Conservation (phyloP, 345 rosid species). For the Linum lewisii region DNA sequence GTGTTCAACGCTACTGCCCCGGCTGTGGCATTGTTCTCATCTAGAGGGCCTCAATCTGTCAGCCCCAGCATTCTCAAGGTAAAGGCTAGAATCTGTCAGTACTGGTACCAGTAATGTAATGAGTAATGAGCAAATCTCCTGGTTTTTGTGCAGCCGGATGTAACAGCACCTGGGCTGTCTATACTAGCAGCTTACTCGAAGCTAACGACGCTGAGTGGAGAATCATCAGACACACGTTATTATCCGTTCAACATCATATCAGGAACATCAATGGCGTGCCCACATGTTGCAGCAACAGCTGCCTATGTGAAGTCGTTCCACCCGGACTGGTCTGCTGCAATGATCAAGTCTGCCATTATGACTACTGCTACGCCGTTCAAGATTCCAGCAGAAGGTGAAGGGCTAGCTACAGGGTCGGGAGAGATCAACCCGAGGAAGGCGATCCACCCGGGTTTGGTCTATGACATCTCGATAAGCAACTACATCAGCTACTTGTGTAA, state of each 20-base stretch:
- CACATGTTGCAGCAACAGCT: constrained; percentile 70
- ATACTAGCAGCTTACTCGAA: constrained; percentile 66
- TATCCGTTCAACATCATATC: constrained; percentile 47
- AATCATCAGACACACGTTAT: constrained; percentile 30
- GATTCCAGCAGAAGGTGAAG: constrained; percentile 31
- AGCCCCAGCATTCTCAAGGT: constrained; percentile 70
- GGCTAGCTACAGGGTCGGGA: constrained; percentile 64
- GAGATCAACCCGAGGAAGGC: constrained; percentile 69
- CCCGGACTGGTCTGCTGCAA: constrained; percentile 82
- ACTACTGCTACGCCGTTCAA: constrained; percentile 76
- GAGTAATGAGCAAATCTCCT: not conserved
- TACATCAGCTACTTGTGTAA: constrained; percentile 67
- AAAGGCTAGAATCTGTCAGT: too few relatives aligned
- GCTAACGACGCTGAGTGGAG: constrained; percentile 34
- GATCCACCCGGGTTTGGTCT: constrained; percentile 60
- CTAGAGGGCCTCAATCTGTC: constrained; percentile 66
- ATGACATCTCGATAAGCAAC: constrained; percentile 35
- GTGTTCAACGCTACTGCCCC: constrained; percentile 40
- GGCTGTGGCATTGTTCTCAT: constrained; percentile 53
- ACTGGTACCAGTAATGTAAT: too few relatives aligned
- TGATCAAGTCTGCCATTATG: constrained; percentile 83
- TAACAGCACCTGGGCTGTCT: constrained; percentile 72
- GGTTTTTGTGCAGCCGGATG: constrained; percentile 53
- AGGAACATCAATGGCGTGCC: constrained; percentile 91
- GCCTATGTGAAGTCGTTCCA: constrained; percentile 77